Evolutionary conservation across 306 rosid species (phyloP), one percentile per base, ranked within the genome.

Genomic region (Datisca glomerata): DNA sequence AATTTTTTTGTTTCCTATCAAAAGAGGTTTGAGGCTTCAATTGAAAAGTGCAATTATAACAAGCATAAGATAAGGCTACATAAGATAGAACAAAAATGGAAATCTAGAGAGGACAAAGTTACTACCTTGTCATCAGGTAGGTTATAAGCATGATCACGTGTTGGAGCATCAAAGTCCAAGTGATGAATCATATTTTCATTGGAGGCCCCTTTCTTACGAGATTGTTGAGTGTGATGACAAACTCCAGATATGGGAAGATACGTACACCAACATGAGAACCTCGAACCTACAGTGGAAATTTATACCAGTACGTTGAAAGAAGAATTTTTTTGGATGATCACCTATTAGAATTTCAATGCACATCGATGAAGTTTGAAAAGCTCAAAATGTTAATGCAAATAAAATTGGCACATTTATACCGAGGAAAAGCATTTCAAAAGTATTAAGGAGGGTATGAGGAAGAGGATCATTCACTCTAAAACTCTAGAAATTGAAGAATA

Each of bases 111-210:
- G 35, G 34, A 37, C 45, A 58, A 61, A 20, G 18, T 53, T 37
- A 47, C 11, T 75, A 84, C 95, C 51, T 70, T 89, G 60, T 89
- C 98, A 71, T 80, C 92, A 31, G 89, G 91, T 53, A 77, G 70
- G 31, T 59, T 66, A 68, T 89, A 76, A 45, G 98, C 91, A 64
- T 72, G 78, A 71, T 89, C 98, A 32, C 98, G 98, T 21, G 98
- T 89, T 31, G 95, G 86, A 47, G 98, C 98, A 68, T 89, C 98
- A 51, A 84, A 84, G 60, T 89, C 98, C 79, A 89, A 59, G 79
- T 89, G 98, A 54, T 70, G 86, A 70, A 89, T 55, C 36, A 69
- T 39, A 45, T 79, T 78, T 53, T 56, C 10, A 56, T 59, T 71
- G 51, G 78, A 73, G 44, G 53, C 41, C 56, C 86, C 86, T 72